Evolutionary conservation across 495 filamentous ascomycete species (phyloP).

Genomic region (Chaetomium tenue): DNA sequence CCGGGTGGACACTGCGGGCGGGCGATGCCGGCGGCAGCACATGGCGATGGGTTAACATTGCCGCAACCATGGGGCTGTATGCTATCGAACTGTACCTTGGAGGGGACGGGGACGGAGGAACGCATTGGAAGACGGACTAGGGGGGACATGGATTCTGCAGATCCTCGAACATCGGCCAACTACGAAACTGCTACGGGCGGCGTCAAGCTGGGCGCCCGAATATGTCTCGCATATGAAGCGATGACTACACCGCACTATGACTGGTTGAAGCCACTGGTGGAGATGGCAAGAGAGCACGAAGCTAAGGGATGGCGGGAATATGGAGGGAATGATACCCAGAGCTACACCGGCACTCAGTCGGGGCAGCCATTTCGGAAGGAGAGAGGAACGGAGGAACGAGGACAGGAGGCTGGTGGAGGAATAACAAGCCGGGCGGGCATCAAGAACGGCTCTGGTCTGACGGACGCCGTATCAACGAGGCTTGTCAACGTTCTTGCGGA

Average conservation of each 20-base stretch:
- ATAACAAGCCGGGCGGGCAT: slow-evolving; percentile 3
- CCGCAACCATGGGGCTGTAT: slow-evolving; percentile 82
- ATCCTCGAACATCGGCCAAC: not conserved
- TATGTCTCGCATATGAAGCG: not conserved
- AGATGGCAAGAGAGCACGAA: not conserved
- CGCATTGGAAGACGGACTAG: slow-evolving; percentile 93
- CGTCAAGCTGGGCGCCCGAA: not conserved
- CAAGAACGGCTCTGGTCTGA: not conserved
- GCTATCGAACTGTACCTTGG: slow-evolving; percentile 83
- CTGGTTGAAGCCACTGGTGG: not conserved
- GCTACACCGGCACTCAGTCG: slow-evolving; percentile 7
- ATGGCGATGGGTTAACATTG: slow-evolving; percentile 91
- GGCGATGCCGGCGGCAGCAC: slow-evolving; percentile 77
- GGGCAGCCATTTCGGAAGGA: slow-evolving; percentile 1
- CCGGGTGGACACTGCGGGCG: slow-evolving; percentile 80
- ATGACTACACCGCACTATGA: not conserved
- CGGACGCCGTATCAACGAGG: not conserved
- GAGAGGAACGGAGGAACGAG: not conserved
- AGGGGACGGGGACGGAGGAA: slow-evolving; percentile 64
- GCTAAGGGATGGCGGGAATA: not conserved
- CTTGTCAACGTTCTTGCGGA: not conserved
- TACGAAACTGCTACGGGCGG: not conserved
- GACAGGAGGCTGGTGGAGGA: not conserved
- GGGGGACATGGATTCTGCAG: not conserved
- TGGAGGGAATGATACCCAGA: slow-evolving; percentile 20